These are phyloP conservation scores for Cupressus sempervirens DNA, from an alignment of 75 land plant genomes.

Conservation along the genomic window DNA sequence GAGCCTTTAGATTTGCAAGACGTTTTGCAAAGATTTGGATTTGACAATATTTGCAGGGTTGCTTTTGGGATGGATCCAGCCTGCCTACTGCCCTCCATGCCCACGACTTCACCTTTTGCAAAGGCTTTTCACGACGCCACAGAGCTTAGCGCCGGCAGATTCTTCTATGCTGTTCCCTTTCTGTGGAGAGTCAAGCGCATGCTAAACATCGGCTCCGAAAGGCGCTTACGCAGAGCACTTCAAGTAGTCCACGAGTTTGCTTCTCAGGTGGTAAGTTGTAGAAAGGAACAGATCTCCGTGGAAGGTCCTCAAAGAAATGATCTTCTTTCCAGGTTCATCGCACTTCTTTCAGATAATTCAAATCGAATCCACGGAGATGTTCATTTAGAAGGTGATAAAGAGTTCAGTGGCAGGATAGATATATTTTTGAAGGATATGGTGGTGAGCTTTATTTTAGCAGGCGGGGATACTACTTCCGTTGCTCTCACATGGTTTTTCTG, in stretches of 20 bases:
- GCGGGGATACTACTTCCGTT: too few species aligned
- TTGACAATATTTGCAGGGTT: conserved; percentile 36
- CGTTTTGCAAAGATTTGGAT: conserved; percentile 28
- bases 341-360: background rate
- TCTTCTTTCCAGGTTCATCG: conserved; percentile 29
- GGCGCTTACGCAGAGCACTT: conserved; percentile 4
- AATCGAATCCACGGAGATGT: too few species aligned
- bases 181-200: conserved; percentile 11
- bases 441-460: too few species aligned
- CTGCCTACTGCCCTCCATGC: conserved; percentile 24
- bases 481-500: too few species aligned
- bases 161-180: background rate
- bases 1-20: conserved; percentile 31
- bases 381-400: too few species aligned
- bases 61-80: conserved; percentile 35
- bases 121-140: conserved; percentile 22
- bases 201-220: conserved; percentile 28
- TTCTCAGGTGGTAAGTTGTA: background rate
- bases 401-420: too few species aligned
- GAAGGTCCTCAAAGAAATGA: conserved; percentile 6
- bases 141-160: conserved; percentile 4
- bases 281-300: conserved; percentile 14
- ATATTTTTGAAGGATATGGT: too few species aligned
- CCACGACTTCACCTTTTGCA: conserved; percentile 17
- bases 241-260: conserved; percentile 26